Evolutionary conservation across 1,284 basidiomycete genomes (phyloP), one percentile per base, ranked within the genome.

Genomic region (Trichosporon coremiiforme): DNA sequence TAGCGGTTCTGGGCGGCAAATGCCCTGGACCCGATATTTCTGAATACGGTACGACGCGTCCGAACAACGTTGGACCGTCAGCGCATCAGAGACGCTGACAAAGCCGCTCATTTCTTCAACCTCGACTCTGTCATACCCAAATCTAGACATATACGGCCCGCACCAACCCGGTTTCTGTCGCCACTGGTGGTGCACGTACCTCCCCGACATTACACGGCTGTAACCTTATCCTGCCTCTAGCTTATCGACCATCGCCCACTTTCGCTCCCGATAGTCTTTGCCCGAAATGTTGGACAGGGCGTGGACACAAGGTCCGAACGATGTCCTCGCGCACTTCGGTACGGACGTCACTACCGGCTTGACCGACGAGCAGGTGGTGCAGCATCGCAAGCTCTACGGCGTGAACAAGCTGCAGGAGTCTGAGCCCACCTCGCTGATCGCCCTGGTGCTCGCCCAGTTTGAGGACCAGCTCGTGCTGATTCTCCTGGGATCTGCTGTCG

Each of bases 381-480:
- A 89, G 74, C 91, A 94, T 80, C 88, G 88, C 71, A 87, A 90
- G 77, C 80, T 91, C 17, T 94, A 95, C 80, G 94, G 94, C 74
- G 90, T 87, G 84, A 96, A 96, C 80, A 90, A 45, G 10, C 87
- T 98, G 13, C 93, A 94, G 13, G 94, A 97, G 78, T 91, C 95
- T 15, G 90, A 92, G 0, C 86, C 93, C 0, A 97, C 94, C 3
- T 94, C 96, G 4, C 83, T 99, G 57, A 95, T 93, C 92, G 88
- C 93, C 78, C 89, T 98, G 72, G 92, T 99, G 72, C 87, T 99
- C 22, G 95, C 96, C 76, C 96, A 99, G 85, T 99, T 99, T 87
- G 91, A 97, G 86, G 95, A 98, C 85, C 93, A 95, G 84, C 89
- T 98, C 29, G 95, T 96, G 25, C 89, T 98, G 72, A 97, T 98